Percentiles rank a stretch among this genome's conserved stretches.
These are phyloP conservation scores for Corylus avellana DNA, from an alignment of 306 rosid genomes.

Conservation along the genomic window DNA sequence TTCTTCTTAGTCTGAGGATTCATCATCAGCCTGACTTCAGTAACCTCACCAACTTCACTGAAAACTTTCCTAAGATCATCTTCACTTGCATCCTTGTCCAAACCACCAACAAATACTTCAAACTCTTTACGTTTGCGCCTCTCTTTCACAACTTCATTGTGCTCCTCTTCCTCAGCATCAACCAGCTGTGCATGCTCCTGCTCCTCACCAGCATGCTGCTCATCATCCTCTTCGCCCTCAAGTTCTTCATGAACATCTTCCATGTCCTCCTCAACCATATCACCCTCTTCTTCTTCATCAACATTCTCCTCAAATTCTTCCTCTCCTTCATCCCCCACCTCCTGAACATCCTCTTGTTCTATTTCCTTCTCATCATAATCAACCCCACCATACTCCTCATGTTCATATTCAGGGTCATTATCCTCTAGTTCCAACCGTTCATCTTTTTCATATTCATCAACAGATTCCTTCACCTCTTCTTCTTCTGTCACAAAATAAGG, in stretches of 20 bases:
- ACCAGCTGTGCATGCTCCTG: slow-evolving; percentile 55
- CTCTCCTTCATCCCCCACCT: slow-evolving; percentile 70
- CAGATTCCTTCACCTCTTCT: slow-evolving; percentile 75
- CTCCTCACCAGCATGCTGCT: slow-evolving; percentile 61
- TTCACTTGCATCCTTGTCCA: slow-evolving; percentile 92
- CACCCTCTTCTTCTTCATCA: slow-evolving; percentile 80
- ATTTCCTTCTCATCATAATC: slow-evolving; percentile 94
- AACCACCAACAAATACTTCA: slow-evolving; percentile 97
- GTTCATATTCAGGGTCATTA: slow-evolving; percentile 93
- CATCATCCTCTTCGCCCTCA: slow-evolving; percentile 78
- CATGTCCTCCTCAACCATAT: slow-evolving; percentile 70
- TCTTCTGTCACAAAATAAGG: slow-evolving; percentile 70
- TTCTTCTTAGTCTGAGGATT: slow-evolving; percentile 90
- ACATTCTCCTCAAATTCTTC: slow-evolving; percentile 70
- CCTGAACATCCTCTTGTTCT: slow-evolving; percentile 74
- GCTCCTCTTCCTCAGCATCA: slow-evolving; percentile 85
- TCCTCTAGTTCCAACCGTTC: slow-evolving; percentile 94
- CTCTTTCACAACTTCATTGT: slow-evolving; percentile 85
- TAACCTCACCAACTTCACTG: slow-evolving; percentile 73
- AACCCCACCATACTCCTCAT: slow-evolving; percentile 82
- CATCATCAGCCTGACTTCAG: slow-evolving; percentile 95
- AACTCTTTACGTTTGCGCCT: slow-evolving; percentile 90
- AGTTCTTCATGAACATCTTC: slow-evolving; percentile 78
- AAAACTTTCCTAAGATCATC: slow-evolving; percentile 83
- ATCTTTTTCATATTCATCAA: slow-evolving; percentile 81